Conservation (phyloP, 805 yeast genomes). For the Priceomyces medius region DNA sequence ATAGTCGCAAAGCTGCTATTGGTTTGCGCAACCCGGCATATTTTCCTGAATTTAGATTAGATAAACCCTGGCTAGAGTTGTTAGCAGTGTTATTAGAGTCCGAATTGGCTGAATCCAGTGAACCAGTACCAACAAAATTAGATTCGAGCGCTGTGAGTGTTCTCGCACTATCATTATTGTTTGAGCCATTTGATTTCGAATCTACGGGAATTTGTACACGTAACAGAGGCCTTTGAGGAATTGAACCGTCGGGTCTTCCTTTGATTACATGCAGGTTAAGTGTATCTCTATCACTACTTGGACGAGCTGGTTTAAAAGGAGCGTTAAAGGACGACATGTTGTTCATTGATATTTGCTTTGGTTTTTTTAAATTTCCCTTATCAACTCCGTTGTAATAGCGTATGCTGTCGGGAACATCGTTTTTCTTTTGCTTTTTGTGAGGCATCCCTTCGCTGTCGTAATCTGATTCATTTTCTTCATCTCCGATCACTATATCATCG, state of each 20-base stretch:
- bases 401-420: constrained; percentile 7
- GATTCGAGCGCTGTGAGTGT: constrained; percentile 46
- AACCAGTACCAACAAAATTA: constrained; percentile 8
- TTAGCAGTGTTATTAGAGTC: constrained; percentile 5
- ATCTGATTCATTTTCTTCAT: constrained; percentile 30
- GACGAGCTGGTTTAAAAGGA: neutral
- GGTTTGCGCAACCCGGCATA: constrained; percentile 26
- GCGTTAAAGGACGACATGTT: constrained; percentile 17
- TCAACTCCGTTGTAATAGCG: constrained; percentile 5
- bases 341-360: constrained; percentile 18
- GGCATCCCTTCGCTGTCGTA: constrained; percentile 35
- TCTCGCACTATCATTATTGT: constrained; percentile 40
- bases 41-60: constrained; percentile 13
- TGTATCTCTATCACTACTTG: neutral
- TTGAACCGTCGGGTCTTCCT: neutral
- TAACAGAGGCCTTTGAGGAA: constrained; percentile 50
- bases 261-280: neutral
- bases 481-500: constrained; percentile 18
- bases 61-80: constrained; percentile 3
- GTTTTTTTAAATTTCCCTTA: constrained; percentile 13
- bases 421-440: constrained; percentile 30
- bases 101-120: constrained; percentile 9
- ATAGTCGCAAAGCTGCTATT: constrained; percentile 32
- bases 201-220: constrained; percentile 66
- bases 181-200: constrained; percentile 25